phyloP scores from a whole-genome alignment of 306 rosid genomes.

The Luffa acutangula region DNA sequence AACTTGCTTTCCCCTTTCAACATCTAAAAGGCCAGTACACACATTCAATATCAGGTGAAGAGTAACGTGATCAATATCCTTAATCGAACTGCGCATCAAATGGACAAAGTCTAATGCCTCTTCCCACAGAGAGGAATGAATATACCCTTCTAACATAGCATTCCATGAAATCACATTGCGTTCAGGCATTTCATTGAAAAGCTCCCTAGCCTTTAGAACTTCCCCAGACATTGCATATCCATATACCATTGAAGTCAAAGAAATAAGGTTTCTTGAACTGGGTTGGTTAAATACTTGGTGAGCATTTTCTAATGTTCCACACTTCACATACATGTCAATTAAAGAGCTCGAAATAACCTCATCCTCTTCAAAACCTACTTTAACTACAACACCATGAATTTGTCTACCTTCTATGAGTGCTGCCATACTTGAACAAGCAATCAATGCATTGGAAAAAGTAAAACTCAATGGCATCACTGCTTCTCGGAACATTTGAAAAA shows the following conservation, averaged over 20 bases:
- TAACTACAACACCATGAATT: constrained; percentile 48
- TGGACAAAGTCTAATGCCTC: constrained; percentile 40
- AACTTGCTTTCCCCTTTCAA: constrained; percentile 52
- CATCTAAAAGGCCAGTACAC: constrained; percentile 38
- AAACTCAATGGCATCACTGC: constrained; percentile 38
- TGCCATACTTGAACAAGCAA: constrained; percentile 39
- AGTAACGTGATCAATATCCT: constrained; percentile 37
- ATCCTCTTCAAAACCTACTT: constrained; percentile 36
- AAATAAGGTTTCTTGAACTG: constrained; percentile 40
- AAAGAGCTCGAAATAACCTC: constrained; percentile 47
- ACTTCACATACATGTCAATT: constrained; percentile 49
- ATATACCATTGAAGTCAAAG: constrained; percentile 61
- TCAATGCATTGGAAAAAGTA: constrained; percentile 50
- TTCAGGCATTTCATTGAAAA: constrained; percentile 59
- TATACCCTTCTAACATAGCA: constrained; percentile 67
- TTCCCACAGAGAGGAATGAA: constrained; percentile 25
- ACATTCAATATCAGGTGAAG: constrained; percentile 46
- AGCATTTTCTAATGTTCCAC: constrained; percentile 43
- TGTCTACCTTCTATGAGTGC: constrained; percentile 51
- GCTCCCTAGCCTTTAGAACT: constrained; percentile 37
- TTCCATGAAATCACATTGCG: constrained; percentile 69
- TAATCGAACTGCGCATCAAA: constrained; percentile 29
- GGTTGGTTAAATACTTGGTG: constrained; percentile 37
- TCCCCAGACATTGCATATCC: constrained; percentile 52
- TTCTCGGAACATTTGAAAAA: constrained; percentile 33